Percentiles rank a stretch among this genome's conserved stretches.
phyloP scores from a whole-genome alignment of 805 yeast genomes.

The Ogataea degrootiae region DNA sequence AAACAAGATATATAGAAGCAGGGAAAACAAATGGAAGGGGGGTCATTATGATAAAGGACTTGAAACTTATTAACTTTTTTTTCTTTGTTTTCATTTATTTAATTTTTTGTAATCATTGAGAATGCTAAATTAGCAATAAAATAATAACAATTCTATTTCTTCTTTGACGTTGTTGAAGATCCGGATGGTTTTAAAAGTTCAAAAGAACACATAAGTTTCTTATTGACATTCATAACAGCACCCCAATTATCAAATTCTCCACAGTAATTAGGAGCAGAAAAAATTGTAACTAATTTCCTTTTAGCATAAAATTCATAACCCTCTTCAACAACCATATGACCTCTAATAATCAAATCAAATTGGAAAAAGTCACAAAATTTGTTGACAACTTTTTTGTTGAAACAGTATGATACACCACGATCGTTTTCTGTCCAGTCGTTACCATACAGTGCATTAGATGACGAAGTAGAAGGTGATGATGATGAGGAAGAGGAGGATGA shows the following conservation, averaged over 20 bases:
- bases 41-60: too few species aligned
- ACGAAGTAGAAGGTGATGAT: not conserved
- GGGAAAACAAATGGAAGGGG: too few species aligned
- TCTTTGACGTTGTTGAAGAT: conserved; percentile 4
- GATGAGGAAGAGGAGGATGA: conserved; percentile 3
- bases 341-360: conserved; percentile 74
- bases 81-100: too few species aligned
- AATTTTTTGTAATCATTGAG: not conserved
- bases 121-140: not conserved
- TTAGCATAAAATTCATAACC: conserved; percentile 80
- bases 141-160: conserved; percentile 5
- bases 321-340: conserved; percentile 88
- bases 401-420: conserved; percentile 77
- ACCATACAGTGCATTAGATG: conserved; percentile 1
- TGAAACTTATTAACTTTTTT: too few species aligned
- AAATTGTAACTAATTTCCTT: conserved; percentile 70
- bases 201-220: conserved; percentile 63
- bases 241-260: conserved; percentile 81
- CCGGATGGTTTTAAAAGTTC: conserved; percentile 57
- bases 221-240: conserved; percentile 71
- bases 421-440: conserved; percentile 75
- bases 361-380: conserved; percentile 60
- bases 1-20: too few species aligned
- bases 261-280: conserved; percentile 81
- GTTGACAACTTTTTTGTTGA: conserved; percentile 70